A percentile compares a stretch with the other conserved stretches of the same genome.
Evolutionary conservation across 495 filamentous ascomycete species (phyloP).

Genomic region (Aspergillus diversus): DNA sequence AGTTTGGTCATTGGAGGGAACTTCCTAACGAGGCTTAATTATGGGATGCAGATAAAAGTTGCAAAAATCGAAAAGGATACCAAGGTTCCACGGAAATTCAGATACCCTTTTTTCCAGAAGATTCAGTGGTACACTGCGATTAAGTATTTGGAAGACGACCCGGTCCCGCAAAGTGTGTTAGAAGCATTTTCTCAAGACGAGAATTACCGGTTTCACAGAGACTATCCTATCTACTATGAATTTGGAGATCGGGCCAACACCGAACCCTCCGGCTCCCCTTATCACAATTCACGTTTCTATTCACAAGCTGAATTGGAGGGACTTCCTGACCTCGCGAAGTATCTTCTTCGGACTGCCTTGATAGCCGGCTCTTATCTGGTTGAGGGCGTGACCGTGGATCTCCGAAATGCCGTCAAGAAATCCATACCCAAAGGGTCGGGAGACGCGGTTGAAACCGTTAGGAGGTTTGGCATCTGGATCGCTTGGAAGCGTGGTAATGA

Average conservation of each 20-base stretch:
- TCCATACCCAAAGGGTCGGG: slow-evolving; percentile 67
- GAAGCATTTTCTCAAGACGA: slow-evolving; percentile 60
- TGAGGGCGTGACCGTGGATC: slow-evolving; percentile 60
- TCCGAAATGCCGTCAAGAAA: slow-evolving; percentile 60
- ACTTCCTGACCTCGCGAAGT: slow-evolving; percentile 63
- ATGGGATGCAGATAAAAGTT: slow-evolving; percentile 71
- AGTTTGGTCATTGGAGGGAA: slow-evolving; percentile 79
- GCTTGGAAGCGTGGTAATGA: slow-evolving; percentile 78
- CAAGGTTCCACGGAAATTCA: slow-evolving; percentile 68
- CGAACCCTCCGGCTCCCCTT: slow-evolving; percentile 45
- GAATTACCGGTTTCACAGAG: slow-evolving; percentile 54
- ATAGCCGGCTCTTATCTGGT: slow-evolving; percentile 65
- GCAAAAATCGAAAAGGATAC: slow-evolving; percentile 74
- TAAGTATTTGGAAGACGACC: slow-evolving; percentile 68
- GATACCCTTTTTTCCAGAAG: slow-evolving; percentile 76
- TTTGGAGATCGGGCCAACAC: slow-evolving; percentile 57
- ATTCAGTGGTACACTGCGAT: slow-evolving; percentile 74
- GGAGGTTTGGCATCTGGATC: slow-evolving; percentile 70
- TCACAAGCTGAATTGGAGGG: slow-evolving; percentile 72
- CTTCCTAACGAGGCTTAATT: slow-evolving; percentile 72
- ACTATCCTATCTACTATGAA: slow-evolving; percentile 61
- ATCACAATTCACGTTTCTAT: slow-evolving; percentile 67
- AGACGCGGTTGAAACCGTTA: slow-evolving; percentile 63
- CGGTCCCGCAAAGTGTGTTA: slow-evolving; percentile 61
- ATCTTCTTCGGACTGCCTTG: slow-evolving; percentile 69